phyloP scores from a whole-genome alignment of 805 yeast genomes.

The Ogataea trehalophila region DNA sequence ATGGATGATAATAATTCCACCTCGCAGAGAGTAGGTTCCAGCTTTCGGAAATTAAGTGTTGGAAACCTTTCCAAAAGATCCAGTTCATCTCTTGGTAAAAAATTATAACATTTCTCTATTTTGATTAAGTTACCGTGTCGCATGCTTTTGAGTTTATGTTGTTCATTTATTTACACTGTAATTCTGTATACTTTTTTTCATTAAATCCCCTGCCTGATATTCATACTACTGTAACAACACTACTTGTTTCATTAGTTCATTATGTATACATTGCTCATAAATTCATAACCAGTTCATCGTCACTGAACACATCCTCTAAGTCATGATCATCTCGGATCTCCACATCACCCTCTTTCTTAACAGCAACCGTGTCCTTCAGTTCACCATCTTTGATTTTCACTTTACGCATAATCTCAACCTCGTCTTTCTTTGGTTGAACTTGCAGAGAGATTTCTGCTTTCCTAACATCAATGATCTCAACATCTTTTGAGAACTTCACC shows the following conservation, averaged over 20 bases:
- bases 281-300: constrained; percentile 15
- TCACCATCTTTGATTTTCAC: background rate
- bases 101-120: background rate
- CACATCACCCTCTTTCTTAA: constrained; percentile 7
- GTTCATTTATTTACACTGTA: background rate
- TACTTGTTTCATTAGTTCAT: too few species aligned
- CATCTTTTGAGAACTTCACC: constrained; percentile 60
- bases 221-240: too few species aligned
- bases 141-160: too few species aligned
- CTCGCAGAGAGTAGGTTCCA: background rate
- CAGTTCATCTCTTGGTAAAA: background rate
- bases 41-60: background rate
- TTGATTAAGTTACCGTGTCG: too few species aligned
- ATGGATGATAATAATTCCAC: background rate
- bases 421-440: constrained; percentile 20
- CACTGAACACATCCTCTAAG: constrained; percentile 20
- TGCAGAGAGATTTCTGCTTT: constrained; percentile 18
- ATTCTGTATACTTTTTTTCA: background rate
- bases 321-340: background rate
- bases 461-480: constrained; percentile 46
- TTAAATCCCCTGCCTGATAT: too few species aligned
- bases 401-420: constrained; percentile 7
- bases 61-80: background rate
- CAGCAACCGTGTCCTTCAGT: constrained; percentile 1
- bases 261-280: background rate